These are phyloP conservation scores for Lathyrus sativus DNA, from an alignment of 306 rosid genomes.

Conservation along the genomic window DNA sequence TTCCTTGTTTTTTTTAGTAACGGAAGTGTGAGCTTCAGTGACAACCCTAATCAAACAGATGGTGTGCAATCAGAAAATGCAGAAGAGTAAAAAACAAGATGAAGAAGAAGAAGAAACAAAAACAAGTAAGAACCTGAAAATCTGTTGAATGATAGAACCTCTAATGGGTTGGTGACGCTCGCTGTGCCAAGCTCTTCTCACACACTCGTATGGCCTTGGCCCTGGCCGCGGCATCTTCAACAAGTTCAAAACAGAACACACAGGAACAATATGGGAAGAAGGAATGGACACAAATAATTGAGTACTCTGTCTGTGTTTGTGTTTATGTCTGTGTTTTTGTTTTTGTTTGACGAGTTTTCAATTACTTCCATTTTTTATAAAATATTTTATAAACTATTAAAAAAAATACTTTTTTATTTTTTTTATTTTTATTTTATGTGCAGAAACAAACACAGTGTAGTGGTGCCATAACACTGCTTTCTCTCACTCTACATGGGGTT, in stretches of 20 bases:
- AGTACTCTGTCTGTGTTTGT: conserved; percentile 40
- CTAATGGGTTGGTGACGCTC: conserved; percentile 91
- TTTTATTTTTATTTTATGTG: conserved; percentile 2
- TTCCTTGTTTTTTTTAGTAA: conserved; percentile 87
- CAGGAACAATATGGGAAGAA: conserved; percentile 33
- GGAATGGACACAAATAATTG: conserved; percentile 43
- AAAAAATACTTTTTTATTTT: not conserved
- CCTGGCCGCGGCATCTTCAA: conserved; percentile 98
- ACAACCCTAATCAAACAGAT: conserved; percentile 93
- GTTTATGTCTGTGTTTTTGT: conserved; percentile 27
- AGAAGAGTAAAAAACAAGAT: conserved; percentile 8
- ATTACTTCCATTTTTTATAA: not conserved
- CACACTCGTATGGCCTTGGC: conserved; percentile 99
- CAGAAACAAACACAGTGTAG: conserved; percentile 30
- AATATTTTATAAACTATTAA: not conserved
- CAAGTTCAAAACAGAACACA: conserved; percentile 1
- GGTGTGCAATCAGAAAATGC: conserved; percentile 61
- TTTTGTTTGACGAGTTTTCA: conserved; percentile 36
- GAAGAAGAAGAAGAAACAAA: not conserved
- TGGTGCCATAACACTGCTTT: conserved; percentile 29
- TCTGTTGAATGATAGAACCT: conserved; percentile 89
- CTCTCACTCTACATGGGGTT: conserved; percentile 51
- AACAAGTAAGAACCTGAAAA: conserved; percentile 82
- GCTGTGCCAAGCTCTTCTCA: conserved; percentile 98
- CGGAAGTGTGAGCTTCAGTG: conserved; percentile 65